Base-by-base conservation (phyloP, 441 rosid species). In the Erodium trifolium region DNA sequence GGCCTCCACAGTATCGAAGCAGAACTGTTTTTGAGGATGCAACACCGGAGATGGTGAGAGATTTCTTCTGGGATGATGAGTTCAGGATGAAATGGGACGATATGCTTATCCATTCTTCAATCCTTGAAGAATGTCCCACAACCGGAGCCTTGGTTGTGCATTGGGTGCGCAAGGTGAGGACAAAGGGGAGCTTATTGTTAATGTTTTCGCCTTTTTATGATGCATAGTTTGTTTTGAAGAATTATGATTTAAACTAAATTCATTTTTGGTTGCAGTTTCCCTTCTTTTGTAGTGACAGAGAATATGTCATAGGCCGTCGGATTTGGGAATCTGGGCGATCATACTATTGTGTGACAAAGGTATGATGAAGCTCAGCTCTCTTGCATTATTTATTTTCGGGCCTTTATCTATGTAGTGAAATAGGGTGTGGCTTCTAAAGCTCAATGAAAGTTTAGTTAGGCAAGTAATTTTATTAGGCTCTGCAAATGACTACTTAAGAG, bases 51-150 rank as follows among this genome's bases (percentile, higher is more conserved):
- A 68, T 83, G 81, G 84, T 84, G 62, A 89, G 97, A 70, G 96
- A 93, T 71, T 91, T 91, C 85, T 93, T 93, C 70, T 91, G 97
- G 99, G 99, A 93, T 65, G 96, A 93, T 74, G 89, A 84, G 27
- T 89, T 78, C 71, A 82, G 99, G 64, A 10, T 71, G 59, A 80
- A 86, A 68, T 93, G 99, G 97, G 99, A 91, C 70, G 90, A 88
- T 75, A 91, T 91, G 99, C 86, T 93, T 68, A 37, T 87, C 74
- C 67, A 67, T 62, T 84, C 96, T 47, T 63, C 81, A 63, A 89
- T 79, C 9, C 78, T 86, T 72, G 95, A 93, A 80, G 81, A 80
- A 70, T 91, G 95, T 75, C 83, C 81, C 27, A 77, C 75, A 66
- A 88, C 93, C 0, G 98, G 98, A 75, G 76, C 88, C 64, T 85